Conservation (phyloP, 495 filamentous ascomycete genomes). For the Penicillium salamii region DNA sequence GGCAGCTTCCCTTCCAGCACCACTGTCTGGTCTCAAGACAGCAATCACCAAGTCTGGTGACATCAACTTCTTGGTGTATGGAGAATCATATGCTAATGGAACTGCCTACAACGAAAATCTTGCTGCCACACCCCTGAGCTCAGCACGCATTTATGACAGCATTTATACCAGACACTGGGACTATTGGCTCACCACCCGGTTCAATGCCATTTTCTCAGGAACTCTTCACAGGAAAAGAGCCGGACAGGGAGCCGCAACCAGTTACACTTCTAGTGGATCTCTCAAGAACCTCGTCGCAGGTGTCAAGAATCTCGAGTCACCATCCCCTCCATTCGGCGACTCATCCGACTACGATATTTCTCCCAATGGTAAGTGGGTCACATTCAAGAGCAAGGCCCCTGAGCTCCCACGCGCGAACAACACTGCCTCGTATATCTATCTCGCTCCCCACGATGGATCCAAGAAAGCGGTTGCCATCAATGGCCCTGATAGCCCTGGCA, state of each 20-base stretch:
- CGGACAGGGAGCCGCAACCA: conserved; percentile 7
- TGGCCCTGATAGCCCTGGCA: conserved; percentile 26
- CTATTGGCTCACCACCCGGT: conserved; percentile 52
- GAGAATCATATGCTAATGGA: conserved; percentile 58
- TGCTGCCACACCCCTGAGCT: conserved; percentile 53
- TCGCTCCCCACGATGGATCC: conserved; percentile 37
- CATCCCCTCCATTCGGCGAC: conserved; percentile 41
- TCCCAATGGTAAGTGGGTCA: conserved; percentile 36
- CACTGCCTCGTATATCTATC: conserved; percentile 39
- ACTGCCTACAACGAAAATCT: conserved; percentile 58
- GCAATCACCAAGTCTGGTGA: conserved; percentile 50
- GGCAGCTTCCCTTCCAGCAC: conserved; percentile 55
- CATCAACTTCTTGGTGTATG: conserved; percentile 60
- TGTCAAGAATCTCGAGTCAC: conserved; percentile 44
- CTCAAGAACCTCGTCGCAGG: conserved; percentile 43
- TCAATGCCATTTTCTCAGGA: conserved; percentile 48
- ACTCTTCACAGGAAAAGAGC: conserved; percentile 24
- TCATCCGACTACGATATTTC: conserved; percentile 42
- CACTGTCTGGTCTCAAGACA: conserved; percentile 66
- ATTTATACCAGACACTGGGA: conserved; percentile 82
- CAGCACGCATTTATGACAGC: conserved; percentile 63
- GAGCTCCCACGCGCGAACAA: conserved; percentile 37
- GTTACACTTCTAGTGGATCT: conserved; percentile 15
- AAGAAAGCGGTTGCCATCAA: conserved; percentile 32
- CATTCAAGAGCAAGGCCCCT: conserved; percentile 43